A percentile compares a stretch with the other conserved stretches of the same genome.
These are phyloP conservation scores for Avena eriantha DNA, from an alignment of 176 grass and related monocot species.

Conservation along the genomic window DNA sequence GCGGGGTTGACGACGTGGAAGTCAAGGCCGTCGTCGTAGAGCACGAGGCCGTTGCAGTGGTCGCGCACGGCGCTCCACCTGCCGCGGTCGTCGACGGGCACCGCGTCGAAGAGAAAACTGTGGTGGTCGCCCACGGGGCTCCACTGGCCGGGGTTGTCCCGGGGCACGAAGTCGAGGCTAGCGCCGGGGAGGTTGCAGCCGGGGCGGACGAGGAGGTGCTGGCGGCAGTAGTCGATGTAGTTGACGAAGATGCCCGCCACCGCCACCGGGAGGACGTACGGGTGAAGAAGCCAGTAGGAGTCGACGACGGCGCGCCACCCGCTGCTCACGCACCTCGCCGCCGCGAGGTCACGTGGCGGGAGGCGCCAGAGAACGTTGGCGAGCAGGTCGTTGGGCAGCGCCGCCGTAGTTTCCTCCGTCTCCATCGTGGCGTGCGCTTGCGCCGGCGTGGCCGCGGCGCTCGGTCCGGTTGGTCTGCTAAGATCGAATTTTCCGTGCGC, in stretches of 20 bases:
- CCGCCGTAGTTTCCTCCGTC: too few species aligned
- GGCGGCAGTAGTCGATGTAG: neutral
- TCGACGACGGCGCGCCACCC: neutral
- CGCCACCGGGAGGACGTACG: neutral
- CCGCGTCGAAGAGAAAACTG: too few species aligned
- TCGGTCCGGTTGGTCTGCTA: too few species aligned
- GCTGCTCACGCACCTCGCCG: neutral
- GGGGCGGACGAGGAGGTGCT: neutral
- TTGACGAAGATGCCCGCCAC: neutral
- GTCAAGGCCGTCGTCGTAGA: neutral
- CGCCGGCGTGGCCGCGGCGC: too few species aligned
- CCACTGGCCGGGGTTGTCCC: neutral
- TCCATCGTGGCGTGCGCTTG: too few species aligned
- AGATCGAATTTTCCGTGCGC: too few species aligned
- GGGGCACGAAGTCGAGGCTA: neutral
- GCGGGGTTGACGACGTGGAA: neutral
- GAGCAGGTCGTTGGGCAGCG: too few species aligned
- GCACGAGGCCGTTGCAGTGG: conserved; percentile 18
- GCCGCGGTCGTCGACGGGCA: too few species aligned
- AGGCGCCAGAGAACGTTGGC: neutral
- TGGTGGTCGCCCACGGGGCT: neutral
- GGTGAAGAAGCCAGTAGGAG: neutral
- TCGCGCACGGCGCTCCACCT: neutral
- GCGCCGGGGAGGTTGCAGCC: neutral
- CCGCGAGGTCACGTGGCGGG: neutral